Evolutionary conservation across 129 eudicot species (phyloP).

Genomic region (Tagetes erecta): DNA sequence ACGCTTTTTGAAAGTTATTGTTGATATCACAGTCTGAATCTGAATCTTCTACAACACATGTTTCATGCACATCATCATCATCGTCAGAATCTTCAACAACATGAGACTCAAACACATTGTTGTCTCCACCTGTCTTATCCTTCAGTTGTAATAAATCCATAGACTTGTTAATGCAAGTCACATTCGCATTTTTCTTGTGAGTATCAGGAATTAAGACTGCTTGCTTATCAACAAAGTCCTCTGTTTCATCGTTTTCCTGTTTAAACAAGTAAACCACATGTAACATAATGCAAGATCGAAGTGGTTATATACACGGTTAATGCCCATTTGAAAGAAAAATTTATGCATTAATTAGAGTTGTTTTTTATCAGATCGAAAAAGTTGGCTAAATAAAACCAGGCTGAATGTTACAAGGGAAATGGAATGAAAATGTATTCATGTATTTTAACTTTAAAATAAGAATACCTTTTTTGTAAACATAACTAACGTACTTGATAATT

Average conservation of each 20-base stretch:
- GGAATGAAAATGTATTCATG: neutral
- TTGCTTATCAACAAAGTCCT: constrained; percentile 24
- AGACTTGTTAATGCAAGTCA: constrained; percentile 11
- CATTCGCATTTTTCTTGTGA: neutral
- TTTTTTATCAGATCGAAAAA: neutral
- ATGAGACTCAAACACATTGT: constrained; percentile 1
- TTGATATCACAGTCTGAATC: constrained; percentile 36
- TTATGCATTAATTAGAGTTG: too few species aligned
- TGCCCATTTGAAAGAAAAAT: neutral
- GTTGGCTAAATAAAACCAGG: neutral
- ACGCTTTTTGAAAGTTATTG: constrained; percentile 14
- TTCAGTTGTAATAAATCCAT: constrained; percentile 21
- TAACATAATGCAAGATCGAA: neutral
- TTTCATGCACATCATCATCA: constrained; percentile 39
- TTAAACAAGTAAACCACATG: constrained; percentile 11
- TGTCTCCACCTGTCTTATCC: constrained; percentile 10
- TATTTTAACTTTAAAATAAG: neutral
- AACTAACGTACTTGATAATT: neutral
- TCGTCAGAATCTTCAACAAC: constrained; percentile 28
- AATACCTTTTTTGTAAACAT: neutral
- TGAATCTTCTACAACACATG: constrained; percentile 48
- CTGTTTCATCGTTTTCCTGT: constrained; percentile 47
- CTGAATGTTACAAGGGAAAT: neutral
- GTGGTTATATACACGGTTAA: neutral
- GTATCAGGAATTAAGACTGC: constrained; percentile 13